Percentiles rank a stretch among this genome's conserved stretches.
Evolutionary conservation across 208 protist species (phyloP).

Genomic region (Blastocrithidia nonstop): DNA sequence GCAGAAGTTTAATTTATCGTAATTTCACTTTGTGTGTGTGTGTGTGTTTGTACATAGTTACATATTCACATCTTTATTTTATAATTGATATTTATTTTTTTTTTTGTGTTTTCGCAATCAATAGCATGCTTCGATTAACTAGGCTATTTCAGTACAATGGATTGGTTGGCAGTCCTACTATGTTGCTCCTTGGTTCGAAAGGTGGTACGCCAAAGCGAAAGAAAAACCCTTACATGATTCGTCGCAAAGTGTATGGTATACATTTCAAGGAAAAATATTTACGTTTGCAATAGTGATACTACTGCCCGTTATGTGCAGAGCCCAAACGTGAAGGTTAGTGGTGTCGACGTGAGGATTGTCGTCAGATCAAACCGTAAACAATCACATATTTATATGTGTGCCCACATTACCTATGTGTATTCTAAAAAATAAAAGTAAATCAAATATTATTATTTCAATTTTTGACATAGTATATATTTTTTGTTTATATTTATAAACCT

Average conservation of each 20-base stretch:
- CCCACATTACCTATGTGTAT: background rate
- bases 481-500: background rate
- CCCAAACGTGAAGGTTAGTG: slow-evolving; percentile 83
- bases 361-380: slow-evolving; percentile 79
- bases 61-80: no score
- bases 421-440: slow-evolving; percentile 1
- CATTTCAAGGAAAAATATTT: slow-evolving; percentile 86
- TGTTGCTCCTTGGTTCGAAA: slow-evolving; percentile 62
- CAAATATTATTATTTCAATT: background rate
- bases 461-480: background rate
- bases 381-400: slow-evolving; percentile 1
- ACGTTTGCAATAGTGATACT: slow-evolving; percentile 84
- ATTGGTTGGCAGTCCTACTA: slow-evolving; percentile 43
- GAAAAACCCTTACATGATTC: slow-evolving; percentile 77
- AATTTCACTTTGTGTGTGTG: no score
- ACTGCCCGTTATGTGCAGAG: slow-evolving; percentile 83
- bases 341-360: slow-evolving; percentile 80
- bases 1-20: no score
- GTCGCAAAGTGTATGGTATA: slow-evolving; percentile 70
- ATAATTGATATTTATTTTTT: no score
- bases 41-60: no score
- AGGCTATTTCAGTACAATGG: no score
- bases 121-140: no score
- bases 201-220: slow-evolving; percentile 84
- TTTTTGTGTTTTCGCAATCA: no score